A percentile compares a stretch with the other conserved stretches of the same genome.
phyloP scores from a whole-genome alignment of 345 rosid genomes.

The Brassica juncea region DNA sequence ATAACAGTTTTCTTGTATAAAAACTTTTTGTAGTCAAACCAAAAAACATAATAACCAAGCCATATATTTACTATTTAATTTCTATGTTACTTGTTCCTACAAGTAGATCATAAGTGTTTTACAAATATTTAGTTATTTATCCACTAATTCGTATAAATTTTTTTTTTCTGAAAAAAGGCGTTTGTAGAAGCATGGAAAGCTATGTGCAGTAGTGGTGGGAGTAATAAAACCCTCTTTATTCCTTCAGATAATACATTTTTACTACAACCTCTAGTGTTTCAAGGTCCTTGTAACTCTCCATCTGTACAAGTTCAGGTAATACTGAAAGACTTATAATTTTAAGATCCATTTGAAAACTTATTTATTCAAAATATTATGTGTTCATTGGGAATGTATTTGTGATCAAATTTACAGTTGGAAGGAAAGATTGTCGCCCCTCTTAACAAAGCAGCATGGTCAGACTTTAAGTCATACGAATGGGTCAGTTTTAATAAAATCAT shows the following conservation, averaged over 20 bases:
- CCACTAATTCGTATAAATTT: background rate
- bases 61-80: background rate
- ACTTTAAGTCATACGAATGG: background rate
- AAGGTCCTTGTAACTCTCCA: constrained; percentile 54
- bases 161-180: constrained; percentile 31
- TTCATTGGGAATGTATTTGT: background rate
- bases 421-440: constrained; percentile 25
- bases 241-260: constrained; percentile 44
- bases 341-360: background rate
- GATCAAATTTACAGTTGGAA: background rate
- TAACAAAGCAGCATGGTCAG: constrained; percentile 21
- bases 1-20: background rate
- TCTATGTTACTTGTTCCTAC: background rate
- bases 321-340: background rate
- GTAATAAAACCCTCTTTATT: constrained; percentile 15
- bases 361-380: background rate
- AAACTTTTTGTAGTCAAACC: background rate
- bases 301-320: constrained; percentile 41
- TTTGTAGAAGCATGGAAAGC: constrained; percentile 50
- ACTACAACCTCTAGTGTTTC: constrained; percentile 45
- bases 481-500: background rate
- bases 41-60: background rate
- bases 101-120: background rate
- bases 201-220: constrained; percentile 33
- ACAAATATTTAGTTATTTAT: background rate